Evolutionary conservation across 2,329 filamentous ascomycete species (phyloP).

Genomic region (Fusarium mexicanum): DNA sequence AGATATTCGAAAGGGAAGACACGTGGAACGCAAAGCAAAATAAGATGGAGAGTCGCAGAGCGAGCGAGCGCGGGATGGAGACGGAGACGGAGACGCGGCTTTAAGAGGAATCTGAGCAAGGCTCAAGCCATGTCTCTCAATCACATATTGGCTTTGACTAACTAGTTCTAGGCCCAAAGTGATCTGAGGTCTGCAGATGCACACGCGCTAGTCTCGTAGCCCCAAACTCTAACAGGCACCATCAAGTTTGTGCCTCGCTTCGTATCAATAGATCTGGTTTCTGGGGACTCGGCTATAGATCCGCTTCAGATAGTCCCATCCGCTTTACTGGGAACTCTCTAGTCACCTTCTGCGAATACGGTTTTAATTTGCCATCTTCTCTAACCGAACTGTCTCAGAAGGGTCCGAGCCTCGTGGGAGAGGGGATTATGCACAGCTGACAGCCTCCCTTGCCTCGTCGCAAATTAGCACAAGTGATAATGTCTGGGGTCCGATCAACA

Average conservation of each 20-base stretch:
- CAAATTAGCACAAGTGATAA: not conserved
- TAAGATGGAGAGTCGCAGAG: not conserved
- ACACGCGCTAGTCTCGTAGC: constrained; percentile 9
- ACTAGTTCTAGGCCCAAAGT: constrained; percentile 11
- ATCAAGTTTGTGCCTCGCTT: not conserved
- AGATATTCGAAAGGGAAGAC: no score
- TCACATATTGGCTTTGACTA: not conserved
- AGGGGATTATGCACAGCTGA: not conserved
- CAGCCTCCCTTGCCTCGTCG: not conserved
- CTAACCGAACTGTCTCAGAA: not conserved
- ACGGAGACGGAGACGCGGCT: not conserved
- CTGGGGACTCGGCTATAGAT: not conserved
- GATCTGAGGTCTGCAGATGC: not conserved
- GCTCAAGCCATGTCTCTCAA: constrained; percentile 2
- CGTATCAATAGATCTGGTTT: not conserved
- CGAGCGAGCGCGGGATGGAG: not conserved
- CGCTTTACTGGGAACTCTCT: not conserved
- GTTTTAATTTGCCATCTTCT: not conserved
- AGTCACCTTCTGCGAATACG: not conserved
- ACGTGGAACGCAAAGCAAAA: not conserved
- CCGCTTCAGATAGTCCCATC: not conserved
- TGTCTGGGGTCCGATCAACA: not conserved
- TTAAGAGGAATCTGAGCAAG: not conserved
- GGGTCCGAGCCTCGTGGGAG: constrained; percentile 5
- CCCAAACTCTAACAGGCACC: not conserved